These are phyloP conservation scores for Puccinellia tenuiflora DNA, from an alignment of 176 grass and related monocot species.

Conservation along the genomic window DNA sequence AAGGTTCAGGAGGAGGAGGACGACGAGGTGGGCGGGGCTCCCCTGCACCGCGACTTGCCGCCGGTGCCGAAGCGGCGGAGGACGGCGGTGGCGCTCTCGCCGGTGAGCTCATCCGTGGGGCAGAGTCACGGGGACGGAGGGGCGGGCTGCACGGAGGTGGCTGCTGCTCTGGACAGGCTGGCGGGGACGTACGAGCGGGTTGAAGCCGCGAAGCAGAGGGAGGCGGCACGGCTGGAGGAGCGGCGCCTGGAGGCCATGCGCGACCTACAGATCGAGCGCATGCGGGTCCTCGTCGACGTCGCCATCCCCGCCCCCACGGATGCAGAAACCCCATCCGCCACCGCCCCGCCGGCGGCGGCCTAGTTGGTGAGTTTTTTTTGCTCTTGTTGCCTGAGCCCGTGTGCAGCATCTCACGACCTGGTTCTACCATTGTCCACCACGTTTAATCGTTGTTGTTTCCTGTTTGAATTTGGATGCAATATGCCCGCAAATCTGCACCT, in stretches of 20 bases:
- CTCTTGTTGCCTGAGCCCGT: background rate
- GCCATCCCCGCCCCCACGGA: conserved; percentile 22
- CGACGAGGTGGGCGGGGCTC: background rate
- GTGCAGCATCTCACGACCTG: background rate
- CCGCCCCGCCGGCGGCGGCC: conserved; percentile 12
- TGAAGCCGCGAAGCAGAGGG: conserved; percentile 42
- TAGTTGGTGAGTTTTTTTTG: conserved; percentile 20
- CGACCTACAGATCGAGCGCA: conserved; percentile 52
- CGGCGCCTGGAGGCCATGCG: conserved; percentile 44
- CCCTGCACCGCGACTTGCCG: conserved; percentile 36
- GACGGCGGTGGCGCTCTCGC: conserved; percentile 36
- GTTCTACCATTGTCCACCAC: background rate
- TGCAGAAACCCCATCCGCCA: background rate
- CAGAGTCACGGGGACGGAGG: background rate
- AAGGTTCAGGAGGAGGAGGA: background rate
- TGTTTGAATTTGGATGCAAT: conserved; percentile 5
- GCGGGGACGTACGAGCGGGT: conserved; percentile 45
- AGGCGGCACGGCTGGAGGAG: conserved; percentile 47
- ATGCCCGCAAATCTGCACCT: conserved; percentile 1
- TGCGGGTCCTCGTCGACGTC: conserved; percentile 47
- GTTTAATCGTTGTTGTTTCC: conserved; percentile 5
- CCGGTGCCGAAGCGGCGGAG: conserved; percentile 50
- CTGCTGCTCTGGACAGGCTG: conserved; percentile 39
- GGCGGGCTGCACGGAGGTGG: conserved; percentile 25
- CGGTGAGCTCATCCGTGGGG: conserved; percentile 11